A percentile compares a stretch with the other conserved stretches of the same genome.
phyloP scores from a whole-genome alignment of 768 basidiomycete species.

The Russula sp. region DNA sequence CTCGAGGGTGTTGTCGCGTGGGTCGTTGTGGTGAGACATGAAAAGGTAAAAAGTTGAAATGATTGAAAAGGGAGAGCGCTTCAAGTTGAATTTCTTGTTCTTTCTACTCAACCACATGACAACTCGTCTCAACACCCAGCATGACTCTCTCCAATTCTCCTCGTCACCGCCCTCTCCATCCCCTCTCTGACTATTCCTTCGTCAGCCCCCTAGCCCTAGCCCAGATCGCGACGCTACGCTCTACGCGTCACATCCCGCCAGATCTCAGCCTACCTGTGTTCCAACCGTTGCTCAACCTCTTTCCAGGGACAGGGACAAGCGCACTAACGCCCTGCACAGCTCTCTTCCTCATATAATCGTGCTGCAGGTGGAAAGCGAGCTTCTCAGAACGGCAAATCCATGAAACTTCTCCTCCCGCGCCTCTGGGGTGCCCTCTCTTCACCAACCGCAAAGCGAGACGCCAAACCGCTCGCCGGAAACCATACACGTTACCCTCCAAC shows the following conservation, averaged over 20 bases:
- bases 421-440: constrained; percentile 43
- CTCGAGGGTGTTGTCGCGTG: constrained; percentile 49
- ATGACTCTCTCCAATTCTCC: neutral
- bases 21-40: constrained; percentile 45
- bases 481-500: constrained; percentile 28
- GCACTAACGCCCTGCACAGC: constrained; percentile 14
- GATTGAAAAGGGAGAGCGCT: constrained; percentile 1
- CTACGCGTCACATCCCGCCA: constrained; percentile 35
- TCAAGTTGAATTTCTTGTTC: neutral
- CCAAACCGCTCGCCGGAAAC: constrained; percentile 26
- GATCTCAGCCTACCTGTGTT: constrained; percentile 34
- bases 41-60: neutral
- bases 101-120: neutral
- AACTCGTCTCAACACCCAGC: neutral
- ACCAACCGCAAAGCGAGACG: constrained; percentile 41
- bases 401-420: constrained; percentile 41
- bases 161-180: neutral
- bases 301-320: constrained; percentile 18
- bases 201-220: constrained; percentile 42
- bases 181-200: constrained; percentile 47
- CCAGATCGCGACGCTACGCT: constrained; percentile 23
- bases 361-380: constrained; percentile 9
- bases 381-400: constrained; percentile 32
- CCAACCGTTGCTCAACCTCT: constrained; percentile 26
- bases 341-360: constrained; percentile 1